A percentile compares a stretch with the other conserved stretches of the same genome.
Conservation (phyloP, 2,329 filamentous ascomycete species). For the Talaromyces islandicus region DNA sequence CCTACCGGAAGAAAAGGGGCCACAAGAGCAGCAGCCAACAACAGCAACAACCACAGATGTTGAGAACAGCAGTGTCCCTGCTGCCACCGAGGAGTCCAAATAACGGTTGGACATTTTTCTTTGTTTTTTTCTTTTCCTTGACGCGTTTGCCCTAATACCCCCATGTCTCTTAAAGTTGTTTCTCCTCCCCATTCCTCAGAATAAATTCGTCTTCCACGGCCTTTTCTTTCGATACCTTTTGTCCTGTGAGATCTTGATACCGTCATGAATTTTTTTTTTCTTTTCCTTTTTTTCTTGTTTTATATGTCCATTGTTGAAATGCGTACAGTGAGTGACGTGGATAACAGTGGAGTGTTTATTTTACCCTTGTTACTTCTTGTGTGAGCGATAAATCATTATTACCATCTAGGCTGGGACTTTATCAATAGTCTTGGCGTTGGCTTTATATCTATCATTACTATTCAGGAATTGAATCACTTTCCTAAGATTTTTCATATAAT, state of each 20-base stretch:
- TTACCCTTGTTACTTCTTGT: background rate
- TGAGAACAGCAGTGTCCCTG: background rate
- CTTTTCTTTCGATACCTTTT: background rate
- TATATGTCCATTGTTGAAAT: background rate
- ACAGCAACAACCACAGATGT: background rate
- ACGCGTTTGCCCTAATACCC: background rate
- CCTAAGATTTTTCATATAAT: background rate
- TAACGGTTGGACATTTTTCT: background rate
- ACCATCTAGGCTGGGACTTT: background rate
- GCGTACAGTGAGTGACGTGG: background rate
- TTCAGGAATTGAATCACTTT: background rate
- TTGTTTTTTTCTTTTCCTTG: background rate
- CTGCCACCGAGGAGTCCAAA: background rate
- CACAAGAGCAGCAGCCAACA: background rate
- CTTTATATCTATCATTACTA: conserved; percentile 1
- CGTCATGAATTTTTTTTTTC: background rate
- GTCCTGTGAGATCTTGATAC: background rate
- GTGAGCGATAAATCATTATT: background rate
- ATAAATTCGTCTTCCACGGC: background rate
- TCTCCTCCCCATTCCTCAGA: background rate
- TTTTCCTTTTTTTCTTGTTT: background rate
- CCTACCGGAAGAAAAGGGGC: background rate
- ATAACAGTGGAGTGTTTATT: background rate
- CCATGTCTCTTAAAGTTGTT: background rate
- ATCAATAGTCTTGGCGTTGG: background rate